Base-by-base conservation (phyloP, 306 rosid genomes). In the Malus fusca region DNA sequence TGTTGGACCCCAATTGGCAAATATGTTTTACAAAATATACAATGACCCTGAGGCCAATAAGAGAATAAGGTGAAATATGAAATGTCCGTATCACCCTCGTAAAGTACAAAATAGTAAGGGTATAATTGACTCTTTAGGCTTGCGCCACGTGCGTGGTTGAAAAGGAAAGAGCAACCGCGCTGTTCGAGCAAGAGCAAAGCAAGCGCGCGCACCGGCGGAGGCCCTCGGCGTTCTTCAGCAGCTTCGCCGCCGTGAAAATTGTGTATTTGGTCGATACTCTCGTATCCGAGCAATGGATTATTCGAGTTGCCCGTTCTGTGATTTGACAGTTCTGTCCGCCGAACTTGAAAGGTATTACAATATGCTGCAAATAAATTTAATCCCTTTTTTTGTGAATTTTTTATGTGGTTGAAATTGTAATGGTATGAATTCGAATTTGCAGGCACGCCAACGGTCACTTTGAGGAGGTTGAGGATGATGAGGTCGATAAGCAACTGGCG, bases 361-460 rank as follows among this genome's bases (percentile, higher is more conserved):
- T 31, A 4, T 18, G 22, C 18, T 59, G 48, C 69, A 11, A 46
- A 42, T 13, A 64, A 64, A 55, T 46, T 43, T 0, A 30, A 2
- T 2, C 17, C 31, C 55, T 22, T 1, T n/a, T 1, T 5, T 30
- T 3, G 15, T 59, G 37, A 21, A 8, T 6, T 62, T 15, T 31
- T 14, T 17, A 7, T 64, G 21, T 66, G 13, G 9, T 8, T 74
- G 8, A 10, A 11, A 21, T 18, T 18, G 31, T 51, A 31, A 55
- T 65, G 37, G 25, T 18, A n/a, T 26, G 60, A 19, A 19, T 42
- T 66, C 73, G 31, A 59, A 37, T 76, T 76, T 71, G 75, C 89
- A 88, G 97, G 84, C 97, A 87, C 73, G 87, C 88, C 73, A 92
- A 88, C 62, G 42, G 70, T 75, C 97, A 92, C 80, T 88, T 90